Evolutionary conservation across 345 rosid species (phyloP).

Genomic region (Nasturtium officinale): DNA sequence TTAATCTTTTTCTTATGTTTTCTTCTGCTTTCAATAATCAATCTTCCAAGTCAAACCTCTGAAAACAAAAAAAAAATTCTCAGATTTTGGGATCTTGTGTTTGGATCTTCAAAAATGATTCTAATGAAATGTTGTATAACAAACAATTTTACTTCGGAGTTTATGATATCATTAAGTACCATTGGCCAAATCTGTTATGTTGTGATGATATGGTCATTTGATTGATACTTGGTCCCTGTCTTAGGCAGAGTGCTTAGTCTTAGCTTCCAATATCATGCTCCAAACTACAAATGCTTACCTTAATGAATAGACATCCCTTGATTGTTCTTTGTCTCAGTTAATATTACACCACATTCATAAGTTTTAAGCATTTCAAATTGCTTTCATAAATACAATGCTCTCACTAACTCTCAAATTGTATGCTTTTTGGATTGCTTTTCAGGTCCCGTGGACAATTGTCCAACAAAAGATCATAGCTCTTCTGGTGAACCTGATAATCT

Average conservation of each 20-base stretch:
- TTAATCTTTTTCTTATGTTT: not conserved
- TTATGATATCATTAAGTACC: slow-evolving; percentile 14
- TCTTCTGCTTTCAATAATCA: slow-evolving; percentile 3
- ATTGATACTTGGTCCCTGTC: slow-evolving; percentile 6
- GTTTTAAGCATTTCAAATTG: too few relatives aligned
- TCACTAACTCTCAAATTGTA: slow-evolving; percentile 5
- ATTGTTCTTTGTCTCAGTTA: not conserved
- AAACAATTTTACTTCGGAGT: slow-evolving; percentile 4
- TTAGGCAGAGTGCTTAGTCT: slow-evolving; percentile 1
- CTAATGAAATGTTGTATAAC: slow-evolving; percentile 1
- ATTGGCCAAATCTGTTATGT: not conserved
- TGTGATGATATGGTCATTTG: not conserved
- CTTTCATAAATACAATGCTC: not conserved
- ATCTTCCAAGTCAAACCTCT: slow-evolving; percentile 5
- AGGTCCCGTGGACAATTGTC: slow-evolving; percentile 13
- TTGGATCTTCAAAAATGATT: slow-evolving; percentile 23
- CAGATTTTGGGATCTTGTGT: slow-evolving; percentile 25
- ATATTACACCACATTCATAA: too few relatives aligned
- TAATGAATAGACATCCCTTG: not conserved
- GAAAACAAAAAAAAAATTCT: not conserved
- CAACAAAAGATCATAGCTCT: slow-evolving; percentile 10
- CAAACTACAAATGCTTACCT: slow-evolving; percentile 8
- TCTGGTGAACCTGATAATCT: slow-evolving; percentile 8
- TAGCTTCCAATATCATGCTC: slow-evolving; percentile 9
- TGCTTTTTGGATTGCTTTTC: slow-evolving; percentile 23